Evolutionary conservation across 2,329 filamentous ascomycete genomes (phyloP).

Genomic region (Fusarium goolgardi): DNA sequence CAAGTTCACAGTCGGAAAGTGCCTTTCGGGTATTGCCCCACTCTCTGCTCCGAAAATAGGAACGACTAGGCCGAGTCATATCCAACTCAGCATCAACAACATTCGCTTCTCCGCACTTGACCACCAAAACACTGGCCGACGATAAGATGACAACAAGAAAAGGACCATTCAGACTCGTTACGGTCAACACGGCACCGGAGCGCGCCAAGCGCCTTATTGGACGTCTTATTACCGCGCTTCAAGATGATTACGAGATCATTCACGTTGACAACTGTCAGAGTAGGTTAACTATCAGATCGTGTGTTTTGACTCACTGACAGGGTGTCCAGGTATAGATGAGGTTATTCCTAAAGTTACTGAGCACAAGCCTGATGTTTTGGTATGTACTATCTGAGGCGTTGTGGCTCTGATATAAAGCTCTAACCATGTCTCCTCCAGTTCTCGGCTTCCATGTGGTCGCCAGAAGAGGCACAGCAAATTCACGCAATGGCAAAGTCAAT

Average conservation of each 20-base stretch:
- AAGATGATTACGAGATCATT: slow-evolving; percentile 20
- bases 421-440: background rate
- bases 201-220: slow-evolving; percentile 19
- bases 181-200: slow-evolving; percentile 16
- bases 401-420: accelerated
- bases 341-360: slow-evolving; percentile 19
- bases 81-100: background rate
- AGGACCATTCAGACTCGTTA: slow-evolving; percentile 10
- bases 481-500: slow-evolving; percentile 23
- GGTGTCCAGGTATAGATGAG: background rate
- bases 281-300: accelerated
- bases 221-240: slow-evolving; percentile 2
- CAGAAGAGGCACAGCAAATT: slow-evolving; percentile 14
- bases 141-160: slow-evolving; percentile 5
- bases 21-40: background rate
- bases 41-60: background rate
- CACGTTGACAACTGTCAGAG: slow-evolving; percentile 18
- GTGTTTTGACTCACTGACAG: accelerated
- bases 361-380: slow-evolving; percentile 12
- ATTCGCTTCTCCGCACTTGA: background rate
- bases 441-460: slow-evolving; percentile 20
- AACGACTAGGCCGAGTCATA: background rate
- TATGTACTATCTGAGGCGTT: accelerated
- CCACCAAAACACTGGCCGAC: background rate
- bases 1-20: too few relatives aligned